Evolutionary conservation across 257 asterid genomes (phyloP).

Genomic region (Orobanche coerulescens): DNA sequence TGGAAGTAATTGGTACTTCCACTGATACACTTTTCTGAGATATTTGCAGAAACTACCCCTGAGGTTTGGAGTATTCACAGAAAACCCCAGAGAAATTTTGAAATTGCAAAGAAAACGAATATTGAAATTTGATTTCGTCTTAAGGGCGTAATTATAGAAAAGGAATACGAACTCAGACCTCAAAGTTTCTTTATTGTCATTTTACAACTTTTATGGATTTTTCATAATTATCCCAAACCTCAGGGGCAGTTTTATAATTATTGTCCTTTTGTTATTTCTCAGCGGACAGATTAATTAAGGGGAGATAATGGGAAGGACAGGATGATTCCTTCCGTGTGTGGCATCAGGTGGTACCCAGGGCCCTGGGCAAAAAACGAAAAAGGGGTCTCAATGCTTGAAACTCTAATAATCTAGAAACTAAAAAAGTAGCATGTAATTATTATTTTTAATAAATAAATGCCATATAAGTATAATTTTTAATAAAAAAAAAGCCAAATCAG

Average conservation of each 20-base stretch:
- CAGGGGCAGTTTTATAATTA: neutral
- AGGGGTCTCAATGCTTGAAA: no score
- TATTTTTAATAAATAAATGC: no score
- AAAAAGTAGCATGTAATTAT: no score
- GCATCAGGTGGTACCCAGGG: no score
- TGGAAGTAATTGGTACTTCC: neutral
- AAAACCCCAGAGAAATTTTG: neutral
- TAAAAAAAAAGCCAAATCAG: no score
- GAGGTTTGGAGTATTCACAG: neutral
- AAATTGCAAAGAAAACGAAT: neutral
- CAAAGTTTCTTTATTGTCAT: neutral
- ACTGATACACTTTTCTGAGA: neutral
- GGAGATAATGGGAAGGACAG: conserved; percentile 3
- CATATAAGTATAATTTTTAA: no score
- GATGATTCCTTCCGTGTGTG: conserved; percentile 7
- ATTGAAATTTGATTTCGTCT: neutral
- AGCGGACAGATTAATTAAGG: neutral
- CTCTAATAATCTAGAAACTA: no score
- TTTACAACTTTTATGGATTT: neutral
- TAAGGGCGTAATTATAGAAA: neutral
- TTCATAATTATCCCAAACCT: neutral
- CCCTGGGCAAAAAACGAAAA: no score
- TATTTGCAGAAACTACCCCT: neutral
- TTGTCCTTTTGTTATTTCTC: neutral
- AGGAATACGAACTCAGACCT: no score